Evolutionary conservation across 1,284 basidiomycete species (phyloP).

Genomic region (Volvariella surrecta): DNA sequence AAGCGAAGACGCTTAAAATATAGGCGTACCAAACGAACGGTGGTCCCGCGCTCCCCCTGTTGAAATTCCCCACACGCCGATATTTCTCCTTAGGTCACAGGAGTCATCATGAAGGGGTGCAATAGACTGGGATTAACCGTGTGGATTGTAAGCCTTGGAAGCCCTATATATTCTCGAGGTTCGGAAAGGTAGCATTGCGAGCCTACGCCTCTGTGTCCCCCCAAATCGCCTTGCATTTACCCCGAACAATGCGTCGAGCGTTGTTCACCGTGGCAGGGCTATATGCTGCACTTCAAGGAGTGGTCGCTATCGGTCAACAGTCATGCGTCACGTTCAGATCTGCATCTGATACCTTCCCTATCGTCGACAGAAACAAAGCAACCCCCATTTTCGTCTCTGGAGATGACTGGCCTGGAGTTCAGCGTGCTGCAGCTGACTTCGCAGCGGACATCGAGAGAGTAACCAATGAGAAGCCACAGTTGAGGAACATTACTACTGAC

Average conservation of each 20-base stretch:
- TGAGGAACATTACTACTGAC: conserved; percentile 36
- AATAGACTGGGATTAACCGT: too few species aligned
- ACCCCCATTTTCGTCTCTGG: conserved; percentile 42
- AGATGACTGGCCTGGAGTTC: conserved; percentile 59
- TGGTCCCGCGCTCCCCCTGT: background rate
- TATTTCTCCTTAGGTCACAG: background rate
- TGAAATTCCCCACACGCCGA: background rate
- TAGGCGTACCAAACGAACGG: background rate
- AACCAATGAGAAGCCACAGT: conserved; percentile 38
- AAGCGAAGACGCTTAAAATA: too few species aligned
- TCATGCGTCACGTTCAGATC: conserved; percentile 29
- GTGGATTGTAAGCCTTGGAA: too few species aligned
- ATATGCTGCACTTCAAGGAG: conserved; percentile 3
- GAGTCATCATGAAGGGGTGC: background rate
- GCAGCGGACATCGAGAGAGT: conserved; percentile 53
- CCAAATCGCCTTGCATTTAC: too few species aligned
- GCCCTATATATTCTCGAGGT: too few species aligned
- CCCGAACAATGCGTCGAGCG: too few species aligned
- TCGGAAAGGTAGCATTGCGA: too few species aligned
- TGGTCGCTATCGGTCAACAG: conserved; percentile 27
- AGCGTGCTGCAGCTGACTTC: conserved; percentile 53
- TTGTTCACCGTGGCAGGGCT: background rate
- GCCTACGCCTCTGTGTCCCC: too few species aligned
- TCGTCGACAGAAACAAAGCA: conserved; percentile 36
- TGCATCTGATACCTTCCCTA: conserved; percentile 24